Conservation (phyloP, 2,329 filamentous ascomycete species). For the Calonectria multiphialidica region DNA sequence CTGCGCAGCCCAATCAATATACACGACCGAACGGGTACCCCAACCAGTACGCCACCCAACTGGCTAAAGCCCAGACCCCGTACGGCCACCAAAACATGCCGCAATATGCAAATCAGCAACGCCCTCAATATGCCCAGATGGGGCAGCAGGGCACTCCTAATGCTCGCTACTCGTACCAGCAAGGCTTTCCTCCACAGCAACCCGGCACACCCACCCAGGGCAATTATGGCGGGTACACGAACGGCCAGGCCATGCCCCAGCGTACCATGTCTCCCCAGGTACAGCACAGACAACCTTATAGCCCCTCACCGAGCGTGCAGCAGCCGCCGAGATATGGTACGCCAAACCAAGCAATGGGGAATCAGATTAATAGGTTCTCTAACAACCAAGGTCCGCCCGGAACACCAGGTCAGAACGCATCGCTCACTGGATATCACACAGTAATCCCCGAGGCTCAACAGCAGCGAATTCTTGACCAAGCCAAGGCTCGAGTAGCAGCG, state of each 20-base stretch:
- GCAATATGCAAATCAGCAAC: slow-evolving; percentile 61
- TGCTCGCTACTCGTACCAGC: slow-evolving; percentile 57
- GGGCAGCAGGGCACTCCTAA: slow-evolving; percentile 56
- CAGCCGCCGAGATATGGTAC: slow-evolving; percentile 49
- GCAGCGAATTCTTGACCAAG: slow-evolving; percentile 64
- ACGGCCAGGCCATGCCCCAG: slow-evolving; percentile 56
- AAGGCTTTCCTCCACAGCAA: slow-evolving; percentile 53
- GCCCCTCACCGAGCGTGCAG: slow-evolving; percentile 54
- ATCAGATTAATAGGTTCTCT: slow-evolving; percentile 49
- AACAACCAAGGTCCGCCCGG: slow-evolving; percentile 47
- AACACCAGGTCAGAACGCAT: slow-evolving; percentile 49
- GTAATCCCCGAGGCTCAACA: slow-evolving; percentile 64
- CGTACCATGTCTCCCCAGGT: slow-evolving; percentile 61
- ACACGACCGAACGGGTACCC: slow-evolving; percentile 62
- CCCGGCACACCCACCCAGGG: slow-evolving; percentile 51
- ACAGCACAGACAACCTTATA: slow-evolving; percentile 51
- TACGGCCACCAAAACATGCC: slow-evolving; percentile 65
- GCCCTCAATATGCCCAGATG: slow-evolving; percentile 57
- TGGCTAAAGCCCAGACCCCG: slow-evolving; percentile 64
- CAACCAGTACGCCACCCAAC: slow-evolving; percentile 60
- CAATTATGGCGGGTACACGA: slow-evolving; percentile 54
- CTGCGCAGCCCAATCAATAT: slow-evolving; percentile 61
- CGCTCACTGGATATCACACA: slow-evolving; percentile 60
- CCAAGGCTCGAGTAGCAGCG: slow-evolving; percentile 60
- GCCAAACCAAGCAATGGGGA: slow-evolving; percentile 45